These are phyloP conservation scores for Nematodospora valgi DNA, from an alignment of 805 yeast genomes.

Conservation along the genomic window DNA sequence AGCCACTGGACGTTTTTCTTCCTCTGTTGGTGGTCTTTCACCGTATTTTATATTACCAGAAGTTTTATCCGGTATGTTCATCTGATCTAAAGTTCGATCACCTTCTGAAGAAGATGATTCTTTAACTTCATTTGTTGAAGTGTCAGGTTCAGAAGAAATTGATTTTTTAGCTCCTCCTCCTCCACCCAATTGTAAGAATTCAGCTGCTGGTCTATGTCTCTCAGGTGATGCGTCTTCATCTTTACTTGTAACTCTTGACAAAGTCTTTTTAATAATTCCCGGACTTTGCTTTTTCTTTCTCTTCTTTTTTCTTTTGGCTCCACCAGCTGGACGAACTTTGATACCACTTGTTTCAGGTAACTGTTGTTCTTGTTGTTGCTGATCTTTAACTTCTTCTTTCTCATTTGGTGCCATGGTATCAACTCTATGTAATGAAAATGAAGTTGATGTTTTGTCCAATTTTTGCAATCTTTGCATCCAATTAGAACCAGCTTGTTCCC, in stretches of 20 bases:
- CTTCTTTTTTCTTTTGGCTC: slow-evolving; percentile 52
- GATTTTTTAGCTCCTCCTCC: background rate
- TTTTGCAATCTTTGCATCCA: slow-evolving; percentile 81
- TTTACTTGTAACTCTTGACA: slow-evolving; percentile 18
- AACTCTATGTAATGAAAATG: slow-evolving; percentile 77
- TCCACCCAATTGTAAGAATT: slow-evolving; percentile 38
- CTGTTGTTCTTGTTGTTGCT: slow-evolving; percentile 38
- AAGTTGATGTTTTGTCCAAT: slow-evolving; percentile 65
- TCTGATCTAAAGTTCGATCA: background rate
- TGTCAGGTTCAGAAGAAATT: slow-evolving; percentile 1
- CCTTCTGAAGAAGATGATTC: background rate
- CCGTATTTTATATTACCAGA: slow-evolving; percentile 8
- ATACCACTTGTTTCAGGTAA: slow-evolving; percentile 54
- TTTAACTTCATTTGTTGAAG: background rate
- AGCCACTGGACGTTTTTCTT: slow-evolving; percentile 18
- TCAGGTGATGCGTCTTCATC: slow-evolving; percentile 15
- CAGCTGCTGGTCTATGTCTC: slow-evolving; percentile 35
- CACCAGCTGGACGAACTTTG: slow-evolving; percentile 71
- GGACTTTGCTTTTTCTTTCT: slow-evolving; percentile 23
- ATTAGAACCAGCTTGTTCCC: slow-evolving; percentile 54
- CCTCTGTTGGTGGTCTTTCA: slow-evolving; percentile 7
- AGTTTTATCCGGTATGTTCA: slow-evolving; percentile 5
- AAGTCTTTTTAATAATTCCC: slow-evolving; percentile 30
- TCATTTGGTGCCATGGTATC: slow-evolving; percentile 50
- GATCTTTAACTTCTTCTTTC: slow-evolving; percentile 18